A percentile compares a stretch with the other conserved stretches of the same genome.
These are phyloP conservation scores for Breynia disticha DNA, from an alignment of 441 rosid species.

Conservation along the genomic window DNA sequence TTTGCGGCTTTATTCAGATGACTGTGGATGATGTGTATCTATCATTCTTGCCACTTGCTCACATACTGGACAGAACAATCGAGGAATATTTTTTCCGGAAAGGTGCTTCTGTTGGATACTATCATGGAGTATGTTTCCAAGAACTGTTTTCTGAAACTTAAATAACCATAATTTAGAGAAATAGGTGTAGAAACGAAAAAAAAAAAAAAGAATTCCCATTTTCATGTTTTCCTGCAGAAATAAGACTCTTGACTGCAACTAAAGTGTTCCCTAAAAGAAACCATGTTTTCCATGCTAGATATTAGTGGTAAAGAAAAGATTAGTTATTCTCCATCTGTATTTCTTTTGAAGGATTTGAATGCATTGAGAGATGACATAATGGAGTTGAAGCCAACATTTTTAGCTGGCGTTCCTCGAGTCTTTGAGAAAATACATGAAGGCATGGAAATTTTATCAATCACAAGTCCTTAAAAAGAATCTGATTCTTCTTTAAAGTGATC, in stretches of 20 bases:
- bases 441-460: slow-evolving; percentile 15
- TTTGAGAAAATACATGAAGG: slow-evolving; percentile 85
- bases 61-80: slow-evolving; percentile 70
- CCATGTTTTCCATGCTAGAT: not conserved
- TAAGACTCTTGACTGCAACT: not conserved
- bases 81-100: slow-evolving; percentile 78
- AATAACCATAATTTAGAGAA: not conserved
- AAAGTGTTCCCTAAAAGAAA: not conserved
- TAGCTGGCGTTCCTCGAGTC: slow-evolving; percentile 93
- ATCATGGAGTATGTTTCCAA: slow-evolving; percentile 66
- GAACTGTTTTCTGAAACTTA: not conserved
- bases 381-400: slow-evolving; percentile 79
- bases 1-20: slow-evolving; percentile 42
- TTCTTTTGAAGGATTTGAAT: slow-evolving; percentile 55
- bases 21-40: slow-evolving; percentile 76
- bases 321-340: not conserved
- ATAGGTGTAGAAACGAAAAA: not conserved
- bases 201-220: no score
- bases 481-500: slow-evolving; percentile 1
- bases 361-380: slow-evolving; percentile 68
- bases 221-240: no score
- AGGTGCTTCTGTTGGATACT: slow-evolving; percentile 96
- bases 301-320: not conserved
- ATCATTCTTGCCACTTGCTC: slow-evolving; percentile 95
- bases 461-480: not conserved